Conservation (phyloP, 805 yeast species). For the Barnettozyma salicaria region DNA sequence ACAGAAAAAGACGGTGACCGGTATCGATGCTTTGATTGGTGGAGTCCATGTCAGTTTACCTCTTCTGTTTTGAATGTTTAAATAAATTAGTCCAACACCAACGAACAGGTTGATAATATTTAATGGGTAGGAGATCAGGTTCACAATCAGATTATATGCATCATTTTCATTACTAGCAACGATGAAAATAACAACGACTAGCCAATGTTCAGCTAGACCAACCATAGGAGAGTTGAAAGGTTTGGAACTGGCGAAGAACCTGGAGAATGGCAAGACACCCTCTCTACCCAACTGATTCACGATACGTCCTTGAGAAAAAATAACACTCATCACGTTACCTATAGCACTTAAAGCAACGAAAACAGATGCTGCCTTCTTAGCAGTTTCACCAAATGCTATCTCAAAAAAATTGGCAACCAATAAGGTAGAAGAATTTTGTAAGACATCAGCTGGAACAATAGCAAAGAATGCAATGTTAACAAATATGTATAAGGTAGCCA, state of each 20-base stretch:
- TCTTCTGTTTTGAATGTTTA: conserved; percentile 45
- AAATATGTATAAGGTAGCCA: conserved; percentile 64
- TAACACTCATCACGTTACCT: conserved; percentile 77
- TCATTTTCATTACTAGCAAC: conserved; percentile 84
- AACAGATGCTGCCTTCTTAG: conserved; percentile 68
- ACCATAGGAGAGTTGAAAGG: conserved; percentile 72
- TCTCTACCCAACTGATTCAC: conserved; percentile 79
- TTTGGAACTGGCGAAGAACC: conserved; percentile 60
- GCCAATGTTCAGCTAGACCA: conserved; percentile 72
- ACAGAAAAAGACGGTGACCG: conserved; percentile 58
- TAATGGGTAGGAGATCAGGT: conserved; percentile 76
- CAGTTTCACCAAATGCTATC: conserved; percentile 61
- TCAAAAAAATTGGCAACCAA: conserved; percentile 73
- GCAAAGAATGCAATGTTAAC: conserved; percentile 78
- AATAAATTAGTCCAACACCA: conserved; percentile 54
- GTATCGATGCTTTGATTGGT: conserved; percentile 58
- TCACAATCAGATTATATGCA: conserved; percentile 75
- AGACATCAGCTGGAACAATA: conserved; percentile 64
- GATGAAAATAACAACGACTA: conserved; percentile 66
- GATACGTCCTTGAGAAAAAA: conserved; percentile 76
- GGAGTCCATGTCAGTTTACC: conserved; percentile 62
- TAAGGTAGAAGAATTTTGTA: conserved; percentile 56
- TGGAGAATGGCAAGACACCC: conserved; percentile 70
- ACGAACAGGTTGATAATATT: conserved; percentile 67
- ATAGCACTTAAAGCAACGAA: conserved; percentile 77